Base-by-base conservation (phyloP, 2,329 filamentous ascomycete genomes). In the Cytospora mali region DNA sequence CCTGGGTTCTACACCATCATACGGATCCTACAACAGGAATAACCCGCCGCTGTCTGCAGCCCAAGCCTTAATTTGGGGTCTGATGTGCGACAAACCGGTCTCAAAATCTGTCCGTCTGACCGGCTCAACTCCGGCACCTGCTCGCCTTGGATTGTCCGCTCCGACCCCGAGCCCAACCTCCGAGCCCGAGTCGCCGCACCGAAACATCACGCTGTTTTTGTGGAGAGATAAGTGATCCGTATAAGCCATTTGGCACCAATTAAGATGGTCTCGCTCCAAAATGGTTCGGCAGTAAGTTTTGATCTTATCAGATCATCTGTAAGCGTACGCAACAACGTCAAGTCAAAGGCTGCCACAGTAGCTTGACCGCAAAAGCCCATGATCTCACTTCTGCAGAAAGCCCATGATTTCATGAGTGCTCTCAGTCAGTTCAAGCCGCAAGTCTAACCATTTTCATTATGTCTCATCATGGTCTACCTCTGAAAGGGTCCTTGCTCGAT, bases 61-160 rank as follows among this genome's bases (percentile, higher is more conserved):
- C 35, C 42, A 33, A n/a, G 31, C 46, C 31, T 50, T 46, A 33
- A 49, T n/a, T 14, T 11, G 29, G 42, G 49, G 48, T 31, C 29
- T 28, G 31, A 33, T 33, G 3, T 39, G 35, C 35, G 16, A 39
- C 35, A 28, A 21, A 60, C 35, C 50, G 58, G 58, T 48, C 18
- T 51, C 42, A 5, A 33, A 25, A 54, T 54, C 58, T 60, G 35
- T 55, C 58, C 58, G 58, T 60, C 58, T 60, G 58, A 60, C 58
- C 39, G 27, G 35, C 57, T 33, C 23, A 48, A 48, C 31, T 49
- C 49, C 21, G 23, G 51, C 33, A 39, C 3, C 33, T 16, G 5
- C 18, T 31, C 29, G 29, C 6, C 31, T 2, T 16, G 14, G 7
- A 18, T 39, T 39, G 35, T 59, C 49, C n/a, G 49, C 49, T 49